A percentile compares a stretch with the other conserved stretches of the same genome.
Conservation (phyloP, 78 protist genomes). For the Bodo saltans region DNA sequence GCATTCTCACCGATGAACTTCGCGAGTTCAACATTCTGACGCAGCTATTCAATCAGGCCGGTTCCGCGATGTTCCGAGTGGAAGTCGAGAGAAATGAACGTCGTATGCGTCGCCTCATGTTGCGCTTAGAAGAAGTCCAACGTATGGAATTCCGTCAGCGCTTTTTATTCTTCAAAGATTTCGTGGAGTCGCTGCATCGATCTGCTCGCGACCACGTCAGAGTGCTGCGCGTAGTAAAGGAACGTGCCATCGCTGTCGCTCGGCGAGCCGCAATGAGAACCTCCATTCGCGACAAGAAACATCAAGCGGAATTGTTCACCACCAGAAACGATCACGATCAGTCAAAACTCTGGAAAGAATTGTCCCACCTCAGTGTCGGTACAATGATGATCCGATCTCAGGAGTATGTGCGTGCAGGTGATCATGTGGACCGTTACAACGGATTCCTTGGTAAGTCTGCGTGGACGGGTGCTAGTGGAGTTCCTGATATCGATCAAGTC, state of each 20-base stretch:
- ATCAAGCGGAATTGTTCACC: not conserved
- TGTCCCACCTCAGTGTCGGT: not conserved
- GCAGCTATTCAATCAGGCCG: not conserved
- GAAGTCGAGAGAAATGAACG: not conserved
- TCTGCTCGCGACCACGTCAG: not conserved
- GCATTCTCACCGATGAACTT: not conserved
- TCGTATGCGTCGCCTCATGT: not conserved
- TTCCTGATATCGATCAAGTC: conserved; percentile 20
- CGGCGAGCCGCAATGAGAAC: not conserved
- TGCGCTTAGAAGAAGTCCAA: not conserved
- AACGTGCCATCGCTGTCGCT: not conserved
- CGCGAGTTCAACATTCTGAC: not conserved
- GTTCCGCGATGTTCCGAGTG: not conserved
- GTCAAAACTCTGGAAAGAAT: not conserved
- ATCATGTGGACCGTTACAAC: not conserved
- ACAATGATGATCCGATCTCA: not conserved
- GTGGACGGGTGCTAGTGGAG: conserved; percentile 10
- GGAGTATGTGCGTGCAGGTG: not conserved
- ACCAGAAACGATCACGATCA: not conserved
- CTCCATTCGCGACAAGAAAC: not conserved
- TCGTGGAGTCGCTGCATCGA: not conserved
- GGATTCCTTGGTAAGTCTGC: not conserved
- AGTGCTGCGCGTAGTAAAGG: not conserved
- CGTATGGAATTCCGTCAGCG: not conserved
- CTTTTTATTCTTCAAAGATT: not conserved